A percentile compares a stretch with the other conserved stretches of the same genome.
Conservation (phyloP, 129 eudicot genomes). For the Mikania micrantha region DNA sequence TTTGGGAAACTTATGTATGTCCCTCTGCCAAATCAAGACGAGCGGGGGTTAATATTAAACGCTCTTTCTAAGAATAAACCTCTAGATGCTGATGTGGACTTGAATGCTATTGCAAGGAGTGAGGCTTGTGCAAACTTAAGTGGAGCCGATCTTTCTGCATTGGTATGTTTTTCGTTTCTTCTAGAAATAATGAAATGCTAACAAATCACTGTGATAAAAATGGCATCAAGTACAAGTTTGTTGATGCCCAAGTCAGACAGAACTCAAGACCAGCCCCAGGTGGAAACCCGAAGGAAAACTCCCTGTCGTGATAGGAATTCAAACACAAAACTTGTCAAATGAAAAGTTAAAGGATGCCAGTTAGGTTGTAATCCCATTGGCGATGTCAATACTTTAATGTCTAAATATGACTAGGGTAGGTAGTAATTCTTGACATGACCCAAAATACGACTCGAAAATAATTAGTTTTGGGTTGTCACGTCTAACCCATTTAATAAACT, state of each 20-base stretch:
- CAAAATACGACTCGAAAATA: no score
- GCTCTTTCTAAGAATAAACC: slow-evolving; percentile 67
- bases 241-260: no score
- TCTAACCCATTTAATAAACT: neutral
- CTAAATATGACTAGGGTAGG: no score
- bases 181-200: neutral
- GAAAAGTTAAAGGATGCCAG: no score
- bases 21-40: slow-evolving; percentile 77
- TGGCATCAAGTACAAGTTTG: neutral
- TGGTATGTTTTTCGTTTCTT: slow-evolving; percentile 36
- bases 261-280: no score
- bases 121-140: slow-evolving; percentile 60
- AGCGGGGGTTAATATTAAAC: slow-evolving; percentile 75
- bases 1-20: slow-evolving; percentile 72
- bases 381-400: no score
- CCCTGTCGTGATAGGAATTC: no score
- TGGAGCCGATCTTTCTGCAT: slow-evolving; percentile 82
- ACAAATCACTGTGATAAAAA: neutral
- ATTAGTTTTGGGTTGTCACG: neutral
- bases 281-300: no score
- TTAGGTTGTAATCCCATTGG: no score
- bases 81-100: slow-evolving; percentile 58
- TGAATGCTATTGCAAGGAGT: slow-evolving; percentile 48
- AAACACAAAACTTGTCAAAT: no score
- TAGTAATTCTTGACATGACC: no score